A percentile compares a stretch with the other conserved stretches of the same genome.
These are phyloP conservation scores for Tuber borchii DNA, from an alignment of 495 filamentous ascomycete genomes.

Conservation along the genomic window DNA sequence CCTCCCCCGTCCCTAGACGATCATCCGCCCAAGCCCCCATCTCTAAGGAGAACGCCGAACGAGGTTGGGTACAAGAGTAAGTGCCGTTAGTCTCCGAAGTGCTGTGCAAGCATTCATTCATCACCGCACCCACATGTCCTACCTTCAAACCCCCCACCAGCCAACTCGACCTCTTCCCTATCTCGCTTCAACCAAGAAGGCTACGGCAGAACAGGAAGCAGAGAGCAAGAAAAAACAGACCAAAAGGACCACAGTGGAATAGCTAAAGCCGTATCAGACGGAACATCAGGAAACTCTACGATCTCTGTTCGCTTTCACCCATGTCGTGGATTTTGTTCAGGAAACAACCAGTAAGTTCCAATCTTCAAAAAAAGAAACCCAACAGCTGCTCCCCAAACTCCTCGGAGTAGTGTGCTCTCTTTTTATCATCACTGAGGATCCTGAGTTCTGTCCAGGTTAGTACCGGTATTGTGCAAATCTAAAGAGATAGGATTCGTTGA, in stretches of 20 bases:
- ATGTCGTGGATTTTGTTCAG: not conserved
- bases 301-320: slow-evolving; percentile 3
- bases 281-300: slow-evolving; percentile 1
- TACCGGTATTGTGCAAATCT: not conserved
- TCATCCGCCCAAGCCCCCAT: not conserved
- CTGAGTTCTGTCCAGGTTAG: not conserved
- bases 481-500: not conserved
- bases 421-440: slow-evolving; percentile 4
- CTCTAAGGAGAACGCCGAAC: not conserved
- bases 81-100: not conserved
- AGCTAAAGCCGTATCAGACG: not conserved
- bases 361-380: not conserved
- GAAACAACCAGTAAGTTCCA: not conserved
- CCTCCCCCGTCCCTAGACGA: not conserved
- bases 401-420: slow-evolving; percentile 3
- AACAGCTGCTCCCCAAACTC: not conserved
- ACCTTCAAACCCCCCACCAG: not conserved
- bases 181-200: not conserved
- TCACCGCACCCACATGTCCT: not conserved
- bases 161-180: not conserved
- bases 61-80: not conserved
- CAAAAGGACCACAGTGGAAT: not conserved
- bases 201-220: not conserved
- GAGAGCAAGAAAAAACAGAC: not conserved
- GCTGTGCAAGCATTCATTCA: slow-evolving; percentile 2